Conservation (phyloP, 768 basidiomycete species). For the Cyclocybe aegerita region DNA sequence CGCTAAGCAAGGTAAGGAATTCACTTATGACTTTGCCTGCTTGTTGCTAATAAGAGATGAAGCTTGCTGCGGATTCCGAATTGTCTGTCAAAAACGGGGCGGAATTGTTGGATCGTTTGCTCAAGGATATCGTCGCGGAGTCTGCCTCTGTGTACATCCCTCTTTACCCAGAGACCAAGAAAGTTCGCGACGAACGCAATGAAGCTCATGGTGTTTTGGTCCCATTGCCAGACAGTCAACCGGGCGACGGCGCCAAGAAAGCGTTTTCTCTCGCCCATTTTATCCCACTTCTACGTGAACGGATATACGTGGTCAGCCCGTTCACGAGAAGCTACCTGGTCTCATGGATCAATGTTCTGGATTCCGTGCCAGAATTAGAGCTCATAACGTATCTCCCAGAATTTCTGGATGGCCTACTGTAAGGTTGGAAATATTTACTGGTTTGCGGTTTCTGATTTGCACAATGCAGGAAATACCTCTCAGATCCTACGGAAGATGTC, state of each 20-base stretch:
- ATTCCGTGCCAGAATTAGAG: conserved; percentile 95
- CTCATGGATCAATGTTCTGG: conserved; percentile 93
- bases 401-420: conserved; percentile 93
- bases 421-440: conserved; percentile 28
- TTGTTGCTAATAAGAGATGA: conserved; percentile 8
- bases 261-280: conserved; percentile 95
- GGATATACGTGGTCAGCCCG: conserved; percentile 94
- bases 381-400: conserved; percentile 93
- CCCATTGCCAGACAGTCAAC: conserved; percentile 53
- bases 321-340: conserved; percentile 97
- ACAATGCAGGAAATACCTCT: conserved; percentile 79
- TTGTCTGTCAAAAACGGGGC: conserved; percentile 97
- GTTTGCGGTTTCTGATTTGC: not conserved
- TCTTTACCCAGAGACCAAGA: conserved; percentile 79
- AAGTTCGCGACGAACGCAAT: conserved; percentile 57
- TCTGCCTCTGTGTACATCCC: conserved; percentile 94
- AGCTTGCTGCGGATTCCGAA: conserved; percentile 97
- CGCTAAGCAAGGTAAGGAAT: conserved; percentile 87
- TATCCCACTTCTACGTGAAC: conserved; percentile 88
- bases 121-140: conserved; percentile 98
- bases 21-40: not conserved
- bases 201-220: conserved; percentile 63
- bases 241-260: conserved; percentile 51
- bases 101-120: conserved; percentile 91
- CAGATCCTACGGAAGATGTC: conserved; percentile 93